Evolutionary conservation across 192 early-diverging fungal species (phyloP).

Genomic region (Phycomyces blakesleeanus): DNA sequence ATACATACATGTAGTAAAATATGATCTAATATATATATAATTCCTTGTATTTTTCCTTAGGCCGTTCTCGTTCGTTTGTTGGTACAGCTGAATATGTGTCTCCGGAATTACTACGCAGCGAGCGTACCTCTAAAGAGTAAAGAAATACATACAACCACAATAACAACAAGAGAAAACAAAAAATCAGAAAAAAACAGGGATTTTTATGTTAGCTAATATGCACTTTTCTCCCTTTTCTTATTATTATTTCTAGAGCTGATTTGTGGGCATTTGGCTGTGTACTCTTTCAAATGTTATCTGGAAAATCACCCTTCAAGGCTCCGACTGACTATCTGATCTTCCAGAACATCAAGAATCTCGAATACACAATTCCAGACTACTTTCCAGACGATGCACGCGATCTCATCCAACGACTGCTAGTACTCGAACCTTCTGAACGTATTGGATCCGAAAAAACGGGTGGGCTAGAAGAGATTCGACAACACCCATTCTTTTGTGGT

Average conservation of each 20-base stretch:
- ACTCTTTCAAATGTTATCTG: slow-evolving; percentile 86
- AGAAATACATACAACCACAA: too few species aligned
- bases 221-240: not conserved
- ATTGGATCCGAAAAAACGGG: slow-evolving; percentile 54
- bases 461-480: slow-evolving; percentile 59
- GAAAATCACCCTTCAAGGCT: slow-evolving; percentile 92
- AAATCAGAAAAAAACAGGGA: too few species aligned
- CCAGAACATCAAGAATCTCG: slow-evolving; percentile 87
- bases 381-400: slow-evolving; percentile 68
- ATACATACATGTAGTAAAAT: too few species aligned
- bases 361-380: slow-evolving; percentile 78
- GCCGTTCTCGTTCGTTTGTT: slow-evolving; percentile 81
- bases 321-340: slow-evolving; percentile 96
- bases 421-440: slow-evolving; percentile 56
- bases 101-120: slow-evolving; percentile 91
- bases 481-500: slow-evolving; percentile 79
- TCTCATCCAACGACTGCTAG: slow-evolving; percentile 75
- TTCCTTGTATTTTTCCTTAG: not conserved
- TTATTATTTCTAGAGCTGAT: slow-evolving; percentile 56
- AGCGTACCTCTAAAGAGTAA: slow-evolving; percentile 72
- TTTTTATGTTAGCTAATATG: slow-evolving; percentile 6
- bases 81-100: slow-evolving; percentile 99
- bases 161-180: too few species aligned
- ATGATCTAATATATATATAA: not conserved
- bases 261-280: slow-evolving; percentile 89